phyloP scores from a whole-genome alignment of 2,329 filamentous ascomycete species.

The Talaromyces islandicus region DNA sequence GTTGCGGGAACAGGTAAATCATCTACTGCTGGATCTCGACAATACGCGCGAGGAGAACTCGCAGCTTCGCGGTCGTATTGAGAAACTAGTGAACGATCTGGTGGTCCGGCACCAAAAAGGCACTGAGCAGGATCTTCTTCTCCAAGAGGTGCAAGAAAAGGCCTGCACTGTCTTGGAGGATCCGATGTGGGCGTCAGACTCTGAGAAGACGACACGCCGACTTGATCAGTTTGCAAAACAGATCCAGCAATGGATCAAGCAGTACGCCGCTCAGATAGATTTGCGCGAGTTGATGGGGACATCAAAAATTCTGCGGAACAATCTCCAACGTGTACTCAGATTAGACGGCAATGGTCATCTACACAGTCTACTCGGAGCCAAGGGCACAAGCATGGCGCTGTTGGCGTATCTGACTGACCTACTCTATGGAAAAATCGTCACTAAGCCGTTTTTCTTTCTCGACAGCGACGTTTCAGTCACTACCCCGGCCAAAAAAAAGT shows the following conservation, averaged over 20 bases:
- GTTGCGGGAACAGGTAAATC: background rate
- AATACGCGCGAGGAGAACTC: background rate
- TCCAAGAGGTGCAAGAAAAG: background rate
- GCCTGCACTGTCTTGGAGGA: background rate
- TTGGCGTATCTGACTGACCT: background rate
- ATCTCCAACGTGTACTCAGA: background rate
- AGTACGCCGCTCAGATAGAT: background rate
- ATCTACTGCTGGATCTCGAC: background rate
- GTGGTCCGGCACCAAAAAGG: background rate
- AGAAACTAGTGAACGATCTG: background rate
- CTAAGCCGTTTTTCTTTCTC: background rate
- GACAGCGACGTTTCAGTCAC: background rate
- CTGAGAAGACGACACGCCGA: background rate
- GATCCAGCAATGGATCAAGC: background rate
- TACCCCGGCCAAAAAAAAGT: background rate
- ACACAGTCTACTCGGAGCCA: background rate
- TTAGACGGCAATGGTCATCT: background rate
- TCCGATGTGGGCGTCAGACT: background rate
- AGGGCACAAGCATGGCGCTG: background rate
- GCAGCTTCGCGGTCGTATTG: background rate
- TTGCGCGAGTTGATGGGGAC: background rate
- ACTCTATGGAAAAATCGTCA: background rate
- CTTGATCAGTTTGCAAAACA: background rate
- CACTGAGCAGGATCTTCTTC: background rate
- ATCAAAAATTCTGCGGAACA: background rate